Percentiles rank a stretch among this genome's conserved stretches.
phyloP scores from a whole-genome alignment of 1,139 yeast genomes.

The Hyphopichia pseudoburtonii region DNA sequence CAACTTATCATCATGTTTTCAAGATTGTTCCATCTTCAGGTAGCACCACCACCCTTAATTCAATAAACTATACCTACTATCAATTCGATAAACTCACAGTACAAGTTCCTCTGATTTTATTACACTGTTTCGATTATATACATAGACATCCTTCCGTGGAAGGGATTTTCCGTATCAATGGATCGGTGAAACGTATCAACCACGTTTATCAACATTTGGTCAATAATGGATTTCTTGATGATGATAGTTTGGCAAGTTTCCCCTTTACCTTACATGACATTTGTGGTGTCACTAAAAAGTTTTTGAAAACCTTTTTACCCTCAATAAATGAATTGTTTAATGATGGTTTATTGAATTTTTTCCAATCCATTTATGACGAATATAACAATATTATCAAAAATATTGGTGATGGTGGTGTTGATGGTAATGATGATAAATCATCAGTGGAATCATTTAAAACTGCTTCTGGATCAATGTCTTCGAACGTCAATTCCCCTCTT shows the following conservation, averaged over 20 bases:
- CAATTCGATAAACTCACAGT: neutral
- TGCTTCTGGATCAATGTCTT: neutral
- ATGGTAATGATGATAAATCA: neutral
- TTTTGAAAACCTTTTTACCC: slow-evolving; percentile 9
- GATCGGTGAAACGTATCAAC: slow-evolving; percentile 24
- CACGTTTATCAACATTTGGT: slow-evolving; percentile 13
- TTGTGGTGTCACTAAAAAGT: slow-evolving; percentile 20
- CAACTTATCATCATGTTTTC: neutral
- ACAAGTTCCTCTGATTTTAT: slow-evolving; percentile 18
- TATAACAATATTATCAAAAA: no score
- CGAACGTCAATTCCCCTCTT: neutral
- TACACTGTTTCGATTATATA: slow-evolving; percentile 20
- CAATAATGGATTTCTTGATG: slow-evolving; percentile 8
- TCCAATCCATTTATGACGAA: slow-evolving; percentile 15
- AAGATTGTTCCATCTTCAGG: neutral
- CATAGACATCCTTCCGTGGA: slow-evolving; percentile 17
- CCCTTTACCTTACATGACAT: slow-evolving; percentile 18
- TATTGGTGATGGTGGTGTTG: neutral
- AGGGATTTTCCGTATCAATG: slow-evolving; percentile 30
- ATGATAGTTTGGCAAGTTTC: slow-evolving; percentile 12
- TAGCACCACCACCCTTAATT: neutral
- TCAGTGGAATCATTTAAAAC: slow-evolving; percentile 2
- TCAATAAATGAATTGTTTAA: slow-evolving; percentile 2
- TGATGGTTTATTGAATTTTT: slow-evolving; percentile 7
- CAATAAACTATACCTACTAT: neutral